phyloP scores from a whole-genome alignment of 2,329 filamentous ascomycete species.

The Curvularia sp. region DNA sequence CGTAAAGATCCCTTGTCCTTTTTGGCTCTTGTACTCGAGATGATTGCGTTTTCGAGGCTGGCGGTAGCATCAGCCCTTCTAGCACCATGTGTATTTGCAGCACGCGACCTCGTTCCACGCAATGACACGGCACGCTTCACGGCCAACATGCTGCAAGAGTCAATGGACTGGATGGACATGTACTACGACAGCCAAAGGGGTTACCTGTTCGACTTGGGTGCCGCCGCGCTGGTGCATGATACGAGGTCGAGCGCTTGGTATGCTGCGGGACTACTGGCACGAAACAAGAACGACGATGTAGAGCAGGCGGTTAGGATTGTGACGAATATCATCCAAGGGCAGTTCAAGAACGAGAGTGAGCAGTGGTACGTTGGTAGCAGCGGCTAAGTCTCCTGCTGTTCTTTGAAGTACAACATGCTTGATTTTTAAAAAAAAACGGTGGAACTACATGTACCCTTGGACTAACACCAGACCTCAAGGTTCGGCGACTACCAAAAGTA shows the following conservation, averaged over 20 bases:
- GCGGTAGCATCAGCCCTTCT: conserved; percentile 24
- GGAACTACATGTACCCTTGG: not conserved
- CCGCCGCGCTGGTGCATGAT: conserved; percentile 61
- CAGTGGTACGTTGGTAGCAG: conserved; percentile 58
- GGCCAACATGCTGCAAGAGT: conserved; percentile 48
- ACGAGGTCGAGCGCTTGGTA: conserved; percentile 67
- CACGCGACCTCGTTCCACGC: conserved; percentile 14
- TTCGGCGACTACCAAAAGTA: conserved; percentile 61
- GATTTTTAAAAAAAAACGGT: not conserved
- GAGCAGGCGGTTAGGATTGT: conserved; percentile 62
- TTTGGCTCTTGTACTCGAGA: conserved; percentile 1
- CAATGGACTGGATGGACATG: conserved; percentile 63
- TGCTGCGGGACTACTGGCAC: conserved; percentile 63
- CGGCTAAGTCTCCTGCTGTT: not conserved
- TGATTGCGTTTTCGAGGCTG: conserved; percentile 19
- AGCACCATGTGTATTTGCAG: conserved; percentile 14
- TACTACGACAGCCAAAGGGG: conserved; percentile 61
- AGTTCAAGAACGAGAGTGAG: conserved; percentile 60
- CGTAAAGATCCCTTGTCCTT: not conserved
- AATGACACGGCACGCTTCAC: conserved; percentile 29
- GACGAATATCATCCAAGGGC: conserved; percentile 60
- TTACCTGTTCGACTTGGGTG: conserved; percentile 61
- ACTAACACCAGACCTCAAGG: not conserved
- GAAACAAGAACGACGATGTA: conserved; percentile 60
- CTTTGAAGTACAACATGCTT: not conserved